These are phyloP conservation scores for Pseudocercospora macadamiae DNA, from an alignment of 2,329 filamentous ascomycete genomes.

Conservation along the genomic window DNA sequence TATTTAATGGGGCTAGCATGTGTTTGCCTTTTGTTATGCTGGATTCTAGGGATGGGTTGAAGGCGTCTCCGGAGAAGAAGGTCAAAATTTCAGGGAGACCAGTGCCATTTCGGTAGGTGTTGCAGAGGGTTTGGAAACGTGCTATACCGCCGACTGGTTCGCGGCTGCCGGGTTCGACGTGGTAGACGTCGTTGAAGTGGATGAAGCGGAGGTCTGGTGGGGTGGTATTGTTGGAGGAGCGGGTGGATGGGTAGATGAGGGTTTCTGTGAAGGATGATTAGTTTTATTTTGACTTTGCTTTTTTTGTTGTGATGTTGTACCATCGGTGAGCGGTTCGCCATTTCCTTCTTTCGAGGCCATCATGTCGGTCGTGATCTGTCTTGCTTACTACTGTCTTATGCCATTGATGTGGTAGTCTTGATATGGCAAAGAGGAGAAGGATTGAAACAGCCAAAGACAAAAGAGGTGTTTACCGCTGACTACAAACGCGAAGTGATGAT, in stretches of 20 bases:
- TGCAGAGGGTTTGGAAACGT: constrained; percentile 76
- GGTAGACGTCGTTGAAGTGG: constrained; percentile 95
- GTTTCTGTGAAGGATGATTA: constrained; percentile 27
- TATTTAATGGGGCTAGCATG: constrained; percentile 85
- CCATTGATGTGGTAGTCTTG: neutral
- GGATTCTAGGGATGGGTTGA: constrained; percentile 87
- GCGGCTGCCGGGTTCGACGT: constrained; percentile 74
- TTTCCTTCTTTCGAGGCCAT: neutral
- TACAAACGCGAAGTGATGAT: constrained; percentile 10
- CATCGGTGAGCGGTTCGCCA: neutral
- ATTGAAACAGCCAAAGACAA: constrained; percentile 3
- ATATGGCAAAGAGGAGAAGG: neutral
- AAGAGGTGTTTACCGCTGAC: constrained; percentile 2
- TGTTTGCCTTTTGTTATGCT: constrained; percentile 86
- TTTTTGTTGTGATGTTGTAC: neutral
- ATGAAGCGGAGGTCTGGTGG: constrained; percentile 77
- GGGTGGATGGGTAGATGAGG: constrained; percentile 26
- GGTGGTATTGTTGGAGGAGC: constrained; percentile 19
- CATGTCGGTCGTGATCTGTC: neutral
- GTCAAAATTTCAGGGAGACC: constrained; percentile 70
- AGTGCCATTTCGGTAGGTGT: constrained; percentile 66
- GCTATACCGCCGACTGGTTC: constrained; percentile 82
- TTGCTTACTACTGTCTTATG: neutral
- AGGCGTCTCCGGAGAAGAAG: constrained; percentile 89
- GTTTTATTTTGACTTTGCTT: neutral